phyloP scores from a whole-genome alignment of 345 rosid genomes.

The Limnanthes douglasii region DNA sequence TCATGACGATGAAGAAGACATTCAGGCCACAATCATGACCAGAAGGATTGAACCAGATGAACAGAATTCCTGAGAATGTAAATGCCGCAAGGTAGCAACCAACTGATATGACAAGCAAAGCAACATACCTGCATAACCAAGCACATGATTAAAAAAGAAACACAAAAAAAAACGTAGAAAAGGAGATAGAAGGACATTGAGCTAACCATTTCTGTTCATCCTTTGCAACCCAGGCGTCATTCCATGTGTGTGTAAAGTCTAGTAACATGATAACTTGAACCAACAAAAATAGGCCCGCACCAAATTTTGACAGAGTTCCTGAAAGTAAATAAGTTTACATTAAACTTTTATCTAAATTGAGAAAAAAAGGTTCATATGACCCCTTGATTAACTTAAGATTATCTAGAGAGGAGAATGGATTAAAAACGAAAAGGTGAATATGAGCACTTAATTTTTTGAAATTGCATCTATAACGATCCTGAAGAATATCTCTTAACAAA shows the following conservation, averaged over 20 bases:
- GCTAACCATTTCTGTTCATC: constrained; percentile 88
- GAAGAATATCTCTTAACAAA: too few relatives aligned
- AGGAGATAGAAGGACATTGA: constrained; percentile 4
- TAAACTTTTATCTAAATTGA: too few relatives aligned
- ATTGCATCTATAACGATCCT: too few relatives aligned
- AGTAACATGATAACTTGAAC: constrained; percentile 83
- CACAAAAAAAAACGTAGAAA: too few relatives aligned
- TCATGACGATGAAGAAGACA: constrained; percentile 81
- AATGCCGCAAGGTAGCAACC: constrained; percentile 78
- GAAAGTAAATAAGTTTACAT: constrained; percentile 15
- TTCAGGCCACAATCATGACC: constrained; percentile 88
- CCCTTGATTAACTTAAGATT: too few relatives aligned
- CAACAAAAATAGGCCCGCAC: constrained; percentile 90
- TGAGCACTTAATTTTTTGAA: too few relatives aligned
- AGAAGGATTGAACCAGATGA: constrained; percentile 99
- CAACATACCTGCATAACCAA: constrained; percentile 49
- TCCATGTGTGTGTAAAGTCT: constrained; percentile 83
- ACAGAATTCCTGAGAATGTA: constrained; percentile 61
- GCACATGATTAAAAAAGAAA: constrained; percentile 2
- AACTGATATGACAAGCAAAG: constrained; percentile 64
- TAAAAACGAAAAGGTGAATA: too few relatives aligned
- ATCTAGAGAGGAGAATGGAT: too few relatives aligned
- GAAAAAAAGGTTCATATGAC: too few relatives aligned
- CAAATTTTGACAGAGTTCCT: constrained; percentile 78
- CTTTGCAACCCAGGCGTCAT: constrained; percentile 96